A percentile compares a stretch with the other conserved stretches of the same genome.
These are phyloP conservation scores for Mycena pura DNA, from an alignment of 768 basidiomycete species.

Conservation along the genomic window DNA sequence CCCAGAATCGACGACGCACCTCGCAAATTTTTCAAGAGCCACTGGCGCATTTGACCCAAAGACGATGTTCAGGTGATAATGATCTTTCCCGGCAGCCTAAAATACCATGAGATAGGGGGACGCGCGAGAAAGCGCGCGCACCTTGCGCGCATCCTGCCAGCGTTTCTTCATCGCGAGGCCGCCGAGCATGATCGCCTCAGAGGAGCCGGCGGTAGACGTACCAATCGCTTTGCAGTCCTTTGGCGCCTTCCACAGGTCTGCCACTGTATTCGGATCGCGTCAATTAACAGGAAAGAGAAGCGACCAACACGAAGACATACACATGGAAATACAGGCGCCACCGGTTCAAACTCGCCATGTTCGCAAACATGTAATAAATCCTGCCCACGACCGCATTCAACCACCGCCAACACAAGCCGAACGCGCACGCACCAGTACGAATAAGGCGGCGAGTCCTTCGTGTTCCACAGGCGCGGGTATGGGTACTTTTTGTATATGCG, in stretches of 20 bases:
- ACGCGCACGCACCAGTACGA: conserved; percentile 80
- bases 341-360: conserved; percentile 92
- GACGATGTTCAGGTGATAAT: conserved; percentile 62
- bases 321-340: conserved; percentile 77
- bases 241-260: conserved; percentile 70
- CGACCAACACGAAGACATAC: conserved; percentile 39
- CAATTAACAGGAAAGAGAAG: background rate
- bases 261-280: conserved; percentile 42
- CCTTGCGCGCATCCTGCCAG: conserved; percentile 63
- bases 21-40: conserved; percentile 69
- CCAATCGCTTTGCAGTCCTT: conserved; percentile 62
- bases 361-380: conserved; percentile 98
- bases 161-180: conserved; percentile 71
- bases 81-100: conserved; percentile 56
- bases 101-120: background rate
- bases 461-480: conserved; percentile 89
- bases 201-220: conserved; percentile 68
- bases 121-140: background rate
- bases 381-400: no score
- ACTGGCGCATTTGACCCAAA: conserved; percentile 70
- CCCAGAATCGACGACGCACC: conserved; percentile 35
- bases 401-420: background rate
- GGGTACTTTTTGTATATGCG: conserved; percentile 94
- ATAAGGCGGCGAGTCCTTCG: conserved; percentile 89
- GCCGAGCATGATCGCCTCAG: conserved; percentile 76